Base-by-base conservation (phyloP, 306 rosid genomes). In the Alnus glutinosa region DNA sequence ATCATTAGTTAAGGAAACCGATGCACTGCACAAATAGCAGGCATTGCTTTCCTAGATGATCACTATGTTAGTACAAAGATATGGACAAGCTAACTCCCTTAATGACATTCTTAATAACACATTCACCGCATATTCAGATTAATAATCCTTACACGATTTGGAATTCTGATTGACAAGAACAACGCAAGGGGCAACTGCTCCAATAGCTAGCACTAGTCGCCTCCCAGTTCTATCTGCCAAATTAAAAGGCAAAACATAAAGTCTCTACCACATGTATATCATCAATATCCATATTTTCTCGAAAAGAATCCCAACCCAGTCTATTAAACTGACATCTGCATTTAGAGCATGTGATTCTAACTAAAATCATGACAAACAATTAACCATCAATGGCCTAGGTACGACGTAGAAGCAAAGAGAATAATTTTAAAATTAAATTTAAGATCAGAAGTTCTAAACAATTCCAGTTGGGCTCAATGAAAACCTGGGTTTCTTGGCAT, bases 181-280 rank as follows among this genome's bases (percentile, higher is more conserved):
- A 81, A 87, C 82, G 87, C 83, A 85, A 58, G 97, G 85, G 69
- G 85, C 83, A 63, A 85, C 69, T n/a, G 90, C 55, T 61, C 93
- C 89, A 67, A 89, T 85, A 46, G 96, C 86, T 52, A 93, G 83
- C 70, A 82, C 79, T 62, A 90, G 91, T 79, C 97, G 99, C 87
- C 98, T 93, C 87, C 97, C 87, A 9, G 88, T 73, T 75, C 84
- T 89, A 85, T 90, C 99, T 96, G 97, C 82, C 89, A 75, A 77
- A 62, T 68, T 80, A 55, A 39, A n/a, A 73, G 67, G 8, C 19
- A 75, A 74, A 68, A 28, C 48, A 52, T 57, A 4, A n/a, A 23
- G 28, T 23, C 28, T 23, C 28, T 23, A 23, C 28, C 28, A 23
- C 28, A 23, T 23, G 28, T 23, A 23, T 23, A 23, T 23, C 28